A percentile compares a stretch with the other conserved stretches of the same genome.
Conservation (phyloP, 1,139 yeast genomes). For the Cylindricascospora bacillispora region DNA sequence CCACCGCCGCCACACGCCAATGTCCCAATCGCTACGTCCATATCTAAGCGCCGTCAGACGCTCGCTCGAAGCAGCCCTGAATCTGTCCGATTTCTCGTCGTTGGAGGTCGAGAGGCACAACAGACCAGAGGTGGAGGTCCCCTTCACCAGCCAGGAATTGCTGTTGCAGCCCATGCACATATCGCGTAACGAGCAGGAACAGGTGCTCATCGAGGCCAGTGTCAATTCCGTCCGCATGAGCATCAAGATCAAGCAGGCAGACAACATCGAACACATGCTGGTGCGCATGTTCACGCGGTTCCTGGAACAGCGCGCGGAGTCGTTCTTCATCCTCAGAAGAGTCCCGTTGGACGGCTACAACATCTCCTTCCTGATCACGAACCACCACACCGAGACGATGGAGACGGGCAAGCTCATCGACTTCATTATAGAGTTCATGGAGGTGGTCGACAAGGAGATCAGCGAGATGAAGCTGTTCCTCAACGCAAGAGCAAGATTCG, state of each 20-base stretch:
- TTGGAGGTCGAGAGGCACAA: slow-evolving; percentile 95
- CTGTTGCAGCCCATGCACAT: slow-evolving; percentile 80
- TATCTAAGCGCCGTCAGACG: slow-evolving; percentile 88
- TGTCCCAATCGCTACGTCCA: slow-evolving; percentile 92
- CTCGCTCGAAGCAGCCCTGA: slow-evolving; percentile 89
- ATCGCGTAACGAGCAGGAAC: slow-evolving; percentile 88
- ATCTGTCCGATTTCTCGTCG: slow-evolving; percentile 88
- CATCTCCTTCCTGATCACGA: slow-evolving; percentile 84
- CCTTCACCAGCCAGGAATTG: slow-evolving; percentile 62
- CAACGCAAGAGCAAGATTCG: slow-evolving; percentile 95
- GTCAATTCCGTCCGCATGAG: slow-evolving; percentile 83
- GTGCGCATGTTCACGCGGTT: slow-evolving; percentile 92
- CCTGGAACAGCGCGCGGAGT: slow-evolving; percentile 90
- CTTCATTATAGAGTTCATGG: slow-evolving; percentile 96
- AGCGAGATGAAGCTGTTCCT: slow-evolving; percentile 95
- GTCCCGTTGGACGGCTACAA: slow-evolving; percentile 82
- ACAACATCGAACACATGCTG: slow-evolving; percentile 86
- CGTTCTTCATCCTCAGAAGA: slow-evolving; percentile 82
- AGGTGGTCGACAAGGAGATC: slow-evolving; percentile 96
- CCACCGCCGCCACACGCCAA: too few relatives aligned
- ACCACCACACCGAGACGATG: slow-evolving; percentile 92
- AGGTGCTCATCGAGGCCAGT: slow-evolving; percentile 85
- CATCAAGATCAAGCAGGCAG: slow-evolving; percentile 90
- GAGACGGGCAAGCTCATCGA: slow-evolving; percentile 90
- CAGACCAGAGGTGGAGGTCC: slow-evolving; percentile 88